A percentile compares a stretch with the other conserved stretches of the same genome.
These are phyloP conservation scores for Pythium myriotylum DNA, from an alignment of 352 stramenopile genomes.

Conservation along the genomic window DNA sequence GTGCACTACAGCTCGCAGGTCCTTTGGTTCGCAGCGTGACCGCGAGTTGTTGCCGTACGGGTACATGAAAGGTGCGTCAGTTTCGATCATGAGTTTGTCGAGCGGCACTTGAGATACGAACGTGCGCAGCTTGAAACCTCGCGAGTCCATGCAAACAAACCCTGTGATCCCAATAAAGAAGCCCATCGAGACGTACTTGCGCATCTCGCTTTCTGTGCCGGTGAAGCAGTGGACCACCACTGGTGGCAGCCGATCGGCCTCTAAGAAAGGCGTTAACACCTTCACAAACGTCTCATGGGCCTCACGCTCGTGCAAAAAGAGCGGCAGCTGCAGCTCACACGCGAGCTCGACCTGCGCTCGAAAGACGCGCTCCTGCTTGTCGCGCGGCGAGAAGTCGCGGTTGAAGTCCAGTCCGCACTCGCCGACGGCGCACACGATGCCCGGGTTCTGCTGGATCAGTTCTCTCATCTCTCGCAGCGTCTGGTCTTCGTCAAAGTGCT, in stretches of 20 bases:
- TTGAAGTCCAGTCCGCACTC: slow-evolving; percentile 97
- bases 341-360: slow-evolving; percentile 88
- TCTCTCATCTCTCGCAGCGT: slow-evolving; percentile 45
- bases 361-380: slow-evolving; percentile 90
- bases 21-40: slow-evolving; percentile 65
- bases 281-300: slow-evolving; percentile 56
- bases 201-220: slow-evolving; percentile 49
- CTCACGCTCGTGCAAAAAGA: slow-evolving; percentile 93
- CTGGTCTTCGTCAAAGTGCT: slow-evolving; percentile 60
- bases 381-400: slow-evolving; percentile 92
- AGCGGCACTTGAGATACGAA: slow-evolving; percentile 48
- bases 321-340: slow-evolving; percentile 78
- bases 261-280: slow-evolving; percentile 54
- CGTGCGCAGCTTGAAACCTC: slow-evolving; percentile 44
- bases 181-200: slow-evolving; percentile 56
- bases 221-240: slow-evolving; percentile 83
- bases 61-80: slow-evolving; percentile 80
- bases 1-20: slow-evolving; percentile 57
- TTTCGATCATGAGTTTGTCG: slow-evolving; percentile 74
- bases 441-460: slow-evolving; percentile 40
- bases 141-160: slow-evolving; percentile 66
- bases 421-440: slow-evolving; percentile 89
- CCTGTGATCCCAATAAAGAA: slow-evolving; percentile 81
- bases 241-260: slow-evolving; percentile 38
- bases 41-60: slow-evolving; percentile 44